Conservation (phyloP, 768 basidiomycete species). For the Tylopilus subfusipes region DNA sequence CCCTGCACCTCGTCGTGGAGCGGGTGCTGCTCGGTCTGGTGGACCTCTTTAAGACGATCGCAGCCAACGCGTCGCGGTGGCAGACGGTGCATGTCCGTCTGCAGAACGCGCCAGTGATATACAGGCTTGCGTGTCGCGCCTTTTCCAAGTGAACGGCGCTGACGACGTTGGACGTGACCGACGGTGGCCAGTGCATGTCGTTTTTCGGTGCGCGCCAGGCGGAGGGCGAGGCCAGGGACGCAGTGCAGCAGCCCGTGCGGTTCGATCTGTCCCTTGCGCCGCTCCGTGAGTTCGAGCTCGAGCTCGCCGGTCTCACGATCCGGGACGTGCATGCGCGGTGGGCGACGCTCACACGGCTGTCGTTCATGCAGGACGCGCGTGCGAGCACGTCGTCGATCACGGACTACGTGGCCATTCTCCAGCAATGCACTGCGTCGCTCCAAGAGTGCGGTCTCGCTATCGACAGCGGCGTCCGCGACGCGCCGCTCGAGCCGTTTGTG, state of each 20-base stretch:
- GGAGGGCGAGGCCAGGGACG: too few relatives aligned
- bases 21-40: conserved; percentile 21
- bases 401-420: conserved; percentile 18
- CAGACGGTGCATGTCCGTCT: conserved; percentile 19
- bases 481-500: conserved; percentile 9
- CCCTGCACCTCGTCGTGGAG: conserved; percentile 18
- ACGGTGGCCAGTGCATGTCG: conserved; percentile 14
- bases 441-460: conserved; percentile 20
- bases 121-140: conserved; percentile 3
- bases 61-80: conserved; percentile 16
- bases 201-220: conserved; percentile 1
- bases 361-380: conserved; percentile 25
- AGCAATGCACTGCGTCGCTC: conserved; percentile 22
- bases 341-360: conserved; percentile 19
- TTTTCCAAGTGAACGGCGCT: conserved; percentile 16
- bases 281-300: conserved; percentile 14
- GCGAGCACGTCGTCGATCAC: conserved; percentile 19
- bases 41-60: conserved; percentile 18
- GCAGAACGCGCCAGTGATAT: conserved; percentile 19
- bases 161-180: conserved; percentile 18
- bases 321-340: conserved; percentile 16
- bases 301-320: conserved; percentile 17
- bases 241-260: conserved; percentile 1
- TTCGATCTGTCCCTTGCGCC: conserved; percentile 18
- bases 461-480: conserved; percentile 6